phyloP scores from a whole-genome alignment of 257 asterid species.

The Solanum rostratum region DNA sequence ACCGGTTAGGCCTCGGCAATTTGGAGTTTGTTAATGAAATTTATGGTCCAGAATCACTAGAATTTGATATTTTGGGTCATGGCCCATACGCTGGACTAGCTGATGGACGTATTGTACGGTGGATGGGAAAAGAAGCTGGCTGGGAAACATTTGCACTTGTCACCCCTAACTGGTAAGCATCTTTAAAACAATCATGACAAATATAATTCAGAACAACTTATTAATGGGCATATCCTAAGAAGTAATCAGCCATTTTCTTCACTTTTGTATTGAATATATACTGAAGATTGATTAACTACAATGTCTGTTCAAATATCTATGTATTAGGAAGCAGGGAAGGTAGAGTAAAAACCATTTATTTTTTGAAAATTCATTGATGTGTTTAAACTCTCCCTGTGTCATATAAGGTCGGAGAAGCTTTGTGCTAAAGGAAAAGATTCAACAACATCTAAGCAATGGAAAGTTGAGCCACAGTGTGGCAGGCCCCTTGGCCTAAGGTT shows the following conservation, averaged over 20 bases:
- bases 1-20: constrained; percentile 53
- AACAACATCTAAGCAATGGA: constrained; percentile 72
- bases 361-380: background rate
- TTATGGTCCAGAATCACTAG: constrained; percentile 83
- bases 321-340: too few relatives aligned
- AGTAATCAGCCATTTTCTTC: background rate
- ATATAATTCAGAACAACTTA: background rate
- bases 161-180: constrained; percentile 53
- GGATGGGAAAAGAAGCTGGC: constrained; percentile 62
- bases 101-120: constrained; percentile 81
- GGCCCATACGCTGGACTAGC: constrained; percentile 93
- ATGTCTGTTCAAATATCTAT: background rate
- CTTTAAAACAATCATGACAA: background rate
- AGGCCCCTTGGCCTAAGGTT: constrained; percentile 86
- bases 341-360: background rate
- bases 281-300: background rate
- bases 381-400: background rate
- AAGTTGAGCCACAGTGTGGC: constrained; percentile 59
- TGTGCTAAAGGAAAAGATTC: constrained; percentile 62
- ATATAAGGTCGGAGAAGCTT: constrained; percentile 47
- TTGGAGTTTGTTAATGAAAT: constrained; percentile 56
- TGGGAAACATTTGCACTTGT: constrained; percentile 88
- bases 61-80: constrained; percentile 54
- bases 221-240: background rate
- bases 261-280: background rate